Evolutionary conservation across 2,329 filamentous ascomycete genomes (phyloP).

Genomic region (Aspergillus jensenii): DNA sequence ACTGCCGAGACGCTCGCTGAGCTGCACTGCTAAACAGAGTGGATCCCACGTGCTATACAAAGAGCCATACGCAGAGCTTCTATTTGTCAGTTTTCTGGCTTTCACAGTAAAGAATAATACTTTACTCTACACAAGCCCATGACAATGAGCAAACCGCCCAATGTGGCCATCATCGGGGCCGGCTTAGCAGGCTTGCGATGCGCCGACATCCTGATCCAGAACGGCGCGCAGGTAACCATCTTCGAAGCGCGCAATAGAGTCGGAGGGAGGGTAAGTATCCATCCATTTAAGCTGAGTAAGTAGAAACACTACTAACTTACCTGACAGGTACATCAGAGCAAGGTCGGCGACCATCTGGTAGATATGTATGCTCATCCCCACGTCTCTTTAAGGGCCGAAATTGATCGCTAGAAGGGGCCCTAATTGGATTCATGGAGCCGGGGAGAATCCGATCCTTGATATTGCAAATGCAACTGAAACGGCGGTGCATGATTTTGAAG

Average conservation of each 20-base stretch:
- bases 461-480: conserved; percentile 57
- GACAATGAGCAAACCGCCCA: conserved; percentile 41
- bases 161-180: conserved; percentile 61
- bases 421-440: conserved; percentile 65
- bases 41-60: neutral
- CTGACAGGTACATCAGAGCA: conserved; percentile 50
- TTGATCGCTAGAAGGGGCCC: conserved; percentile 50
- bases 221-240: conserved; percentile 58
- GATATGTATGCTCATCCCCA: conserved; percentile 51
- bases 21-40: neutral
- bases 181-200: conserved; percentile 61
- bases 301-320: neutral
- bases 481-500: conserved; percentile 52
- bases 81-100: neutral
- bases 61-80: neutral
- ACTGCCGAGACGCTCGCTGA: neutral
- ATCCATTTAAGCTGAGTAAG: neutral
- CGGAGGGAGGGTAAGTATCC: conserved; percentile 50
- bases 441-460: conserved; percentile 58
- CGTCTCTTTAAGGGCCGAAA: neutral
- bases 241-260: conserved; percentile 60
- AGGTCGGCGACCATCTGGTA: conserved; percentile 50
- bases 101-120: neutral
- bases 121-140: neutral
- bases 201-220: conserved; percentile 57